Percentiles rank a stretch among this genome's conserved stretches.
phyloP scores from a whole-genome alignment of 495 filamentous ascomycete genomes.

The Glarea lozoyensis region DNA sequence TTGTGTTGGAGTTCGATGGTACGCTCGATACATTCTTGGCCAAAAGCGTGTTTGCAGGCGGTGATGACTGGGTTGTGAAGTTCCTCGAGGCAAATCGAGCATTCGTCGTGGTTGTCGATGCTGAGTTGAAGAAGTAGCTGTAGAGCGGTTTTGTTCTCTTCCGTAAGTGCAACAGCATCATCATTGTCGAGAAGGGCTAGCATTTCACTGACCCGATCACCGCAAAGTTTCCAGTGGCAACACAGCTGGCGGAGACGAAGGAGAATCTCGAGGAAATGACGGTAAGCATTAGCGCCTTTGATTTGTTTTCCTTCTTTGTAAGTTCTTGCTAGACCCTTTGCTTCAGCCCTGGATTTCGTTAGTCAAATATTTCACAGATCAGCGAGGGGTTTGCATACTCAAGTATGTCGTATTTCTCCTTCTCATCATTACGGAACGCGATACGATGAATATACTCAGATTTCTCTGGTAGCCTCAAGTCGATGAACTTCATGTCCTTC shows the following conservation, averaged over 20 bases:
- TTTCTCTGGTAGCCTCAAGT: constrained; percentile 69
- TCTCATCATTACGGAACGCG: constrained; percentile 65
- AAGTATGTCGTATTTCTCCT: constrained; percentile 72
- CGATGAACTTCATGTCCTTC: constrained; percentile 87
- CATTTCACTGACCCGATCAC: constrained; percentile 57
- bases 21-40: constrained; percentile 62
- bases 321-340: constrained; percentile 57
- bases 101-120: constrained; percentile 77
- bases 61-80: constrained; percentile 77
- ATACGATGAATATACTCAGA: constrained; percentile 76
- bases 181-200: constrained; percentile 55
- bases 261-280: constrained; percentile 70
- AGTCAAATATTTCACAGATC: constrained; percentile 12
- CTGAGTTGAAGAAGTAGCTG: constrained; percentile 70
- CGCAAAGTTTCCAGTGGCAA: constrained; percentile 78
- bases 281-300: constrained; percentile 42
- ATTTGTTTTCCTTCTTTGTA: constrained; percentile 37
- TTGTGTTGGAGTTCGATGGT: constrained; percentile 74
- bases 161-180: constrained; percentile 59
- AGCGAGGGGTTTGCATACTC: constrained; percentile 33
- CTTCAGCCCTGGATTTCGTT: constrained; percentile 48
- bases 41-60: constrained; percentile 78
- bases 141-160: constrained; percentile 62
- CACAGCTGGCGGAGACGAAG: constrained; percentile 80
- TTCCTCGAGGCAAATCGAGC: constrained; percentile 71